These are phyloP conservation scores for Eragrostis nindensis DNA, from an alignment of 176 grass and related monocot species.

Conservation along the genomic window DNA sequence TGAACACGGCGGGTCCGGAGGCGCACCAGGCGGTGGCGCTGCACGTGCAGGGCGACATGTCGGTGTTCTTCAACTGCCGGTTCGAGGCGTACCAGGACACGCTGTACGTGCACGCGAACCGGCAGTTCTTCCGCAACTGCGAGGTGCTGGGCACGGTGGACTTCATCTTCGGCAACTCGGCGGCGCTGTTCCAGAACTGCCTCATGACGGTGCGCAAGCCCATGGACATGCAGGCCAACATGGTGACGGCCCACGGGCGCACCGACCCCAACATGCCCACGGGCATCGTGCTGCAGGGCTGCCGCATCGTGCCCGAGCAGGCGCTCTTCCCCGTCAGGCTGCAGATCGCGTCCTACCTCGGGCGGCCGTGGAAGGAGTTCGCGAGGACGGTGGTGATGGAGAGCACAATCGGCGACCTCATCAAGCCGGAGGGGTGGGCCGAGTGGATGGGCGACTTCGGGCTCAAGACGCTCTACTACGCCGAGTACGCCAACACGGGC, in stretches of 20 bases:
- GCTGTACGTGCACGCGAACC: conserved; percentile 69
- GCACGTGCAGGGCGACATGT: conserved; percentile 67
- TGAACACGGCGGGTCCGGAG: conserved; percentile 80
- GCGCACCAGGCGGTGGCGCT: conserved; percentile 86
- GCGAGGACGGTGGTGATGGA: conserved; percentile 81
- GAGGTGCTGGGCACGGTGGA: conserved; percentile 75
- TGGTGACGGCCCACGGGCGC: conserved; percentile 79
- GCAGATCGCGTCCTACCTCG: conserved; percentile 69
- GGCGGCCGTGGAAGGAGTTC: conserved; percentile 80
- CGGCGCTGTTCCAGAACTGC: conserved; percentile 79
- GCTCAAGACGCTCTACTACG: conserved; percentile 80
- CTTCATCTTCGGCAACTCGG: conserved; percentile 91
- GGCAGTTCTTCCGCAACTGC: conserved; percentile 91
- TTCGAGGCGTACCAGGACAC: conserved; percentile 94
- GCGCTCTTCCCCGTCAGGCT: conserved; percentile 55
- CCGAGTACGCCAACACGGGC: conserved; percentile 81
- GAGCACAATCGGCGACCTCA: conserved; percentile 70
- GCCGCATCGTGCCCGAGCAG: conserved; percentile 71
- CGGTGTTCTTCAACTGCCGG: conserved; percentile 75
- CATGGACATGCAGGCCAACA: conserved; percentile 63
- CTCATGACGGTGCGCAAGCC: conserved; percentile 80
- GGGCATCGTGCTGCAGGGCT: conserved; percentile 74
- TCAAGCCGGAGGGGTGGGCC: conserved; percentile 71
- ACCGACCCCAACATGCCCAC: conserved; percentile 71
- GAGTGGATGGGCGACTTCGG: conserved; percentile 60